Evolutionary conservation across 2,329 filamentous ascomycete genomes (phyloP).

Genomic region (Monosporascus sp.): DNA sequence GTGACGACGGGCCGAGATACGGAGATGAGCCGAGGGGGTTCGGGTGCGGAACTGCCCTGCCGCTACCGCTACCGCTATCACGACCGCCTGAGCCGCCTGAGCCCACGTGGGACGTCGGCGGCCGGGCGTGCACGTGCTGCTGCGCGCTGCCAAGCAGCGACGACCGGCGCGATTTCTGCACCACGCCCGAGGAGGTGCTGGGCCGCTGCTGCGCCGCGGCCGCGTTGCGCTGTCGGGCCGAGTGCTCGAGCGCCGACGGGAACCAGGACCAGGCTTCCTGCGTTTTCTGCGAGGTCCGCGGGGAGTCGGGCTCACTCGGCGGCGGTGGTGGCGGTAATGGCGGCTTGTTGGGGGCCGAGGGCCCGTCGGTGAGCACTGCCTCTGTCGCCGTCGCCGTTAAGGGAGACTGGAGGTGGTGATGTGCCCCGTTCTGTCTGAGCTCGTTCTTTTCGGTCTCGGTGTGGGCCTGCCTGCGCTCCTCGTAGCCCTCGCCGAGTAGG

Average conservation of each 20-base stretch:
- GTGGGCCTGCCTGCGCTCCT: constrained; percentile 39
- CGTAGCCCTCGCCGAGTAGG: constrained; percentile 45
- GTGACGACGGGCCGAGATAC: background rate
- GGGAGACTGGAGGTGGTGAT: constrained; percentile 17
- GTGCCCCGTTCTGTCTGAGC: constrained; percentile 13
- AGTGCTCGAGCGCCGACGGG: constrained; percentile 31
- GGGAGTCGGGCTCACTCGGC: constrained; percentile 19
- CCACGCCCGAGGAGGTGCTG: constrained; percentile 14
- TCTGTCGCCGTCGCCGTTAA: constrained; percentile 18
- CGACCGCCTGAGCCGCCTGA: background rate
- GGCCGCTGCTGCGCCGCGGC: constrained; percentile 17
- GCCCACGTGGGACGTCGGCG: background rate
- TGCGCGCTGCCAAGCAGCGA: constrained; percentile 12
- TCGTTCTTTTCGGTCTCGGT: constrained; percentile 17
- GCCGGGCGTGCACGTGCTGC: constrained; percentile 1
- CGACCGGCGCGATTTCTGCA: constrained; percentile 4
- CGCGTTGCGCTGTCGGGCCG: constrained; percentile 18
- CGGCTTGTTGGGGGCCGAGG: constrained; percentile 48
- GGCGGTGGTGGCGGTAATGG: background rate
- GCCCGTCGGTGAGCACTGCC: constrained; percentile 49
- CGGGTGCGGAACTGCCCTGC: constrained; percentile 3
- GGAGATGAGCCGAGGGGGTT: constrained; percentile 16
- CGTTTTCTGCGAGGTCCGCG: constrained; percentile 9
- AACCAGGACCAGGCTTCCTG: constrained; percentile 30
- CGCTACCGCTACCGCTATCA: background rate